phyloP scores from a whole-genome alignment of 2,329 filamentous ascomycete species.

The Rutstroemia sydowiana region DNA sequence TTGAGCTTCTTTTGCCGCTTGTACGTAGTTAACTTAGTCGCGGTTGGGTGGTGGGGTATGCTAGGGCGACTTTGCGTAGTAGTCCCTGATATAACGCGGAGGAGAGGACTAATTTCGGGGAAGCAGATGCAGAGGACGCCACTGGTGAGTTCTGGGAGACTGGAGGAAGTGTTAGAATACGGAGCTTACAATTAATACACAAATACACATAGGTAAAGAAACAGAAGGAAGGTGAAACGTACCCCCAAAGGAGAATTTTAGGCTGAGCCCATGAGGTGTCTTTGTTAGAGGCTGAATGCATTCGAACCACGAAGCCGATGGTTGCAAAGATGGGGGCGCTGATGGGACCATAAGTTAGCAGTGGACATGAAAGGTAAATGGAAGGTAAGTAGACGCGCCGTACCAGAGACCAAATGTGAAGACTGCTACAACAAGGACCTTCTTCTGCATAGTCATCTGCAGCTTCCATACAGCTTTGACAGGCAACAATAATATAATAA shows the following conservation, averaged over 20 bases:
- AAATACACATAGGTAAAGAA: too few species aligned
- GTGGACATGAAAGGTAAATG: background rate
- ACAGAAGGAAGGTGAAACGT: too few species aligned
- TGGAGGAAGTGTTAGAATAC: background rate
- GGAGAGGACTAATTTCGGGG: background rate
- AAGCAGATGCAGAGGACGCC: background rate
- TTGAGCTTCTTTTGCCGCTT: background rate
- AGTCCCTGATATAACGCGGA: background rate
- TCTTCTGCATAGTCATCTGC: conserved; percentile 3
- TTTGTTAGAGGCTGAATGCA: background rate
- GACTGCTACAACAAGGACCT: conserved; percentile 1
- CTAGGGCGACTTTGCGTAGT: too few species aligned
- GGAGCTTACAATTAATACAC: too few species aligned
- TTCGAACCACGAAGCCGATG: background rate
- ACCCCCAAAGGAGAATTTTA: too few species aligned
- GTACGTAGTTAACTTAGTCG: background rate
- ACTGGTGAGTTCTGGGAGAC: background rate
- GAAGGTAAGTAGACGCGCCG: background rate
- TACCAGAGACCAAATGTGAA: conserved; percentile 7
- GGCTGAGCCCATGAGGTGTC: background rate
- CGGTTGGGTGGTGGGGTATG: background rate
- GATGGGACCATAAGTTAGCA: background rate
- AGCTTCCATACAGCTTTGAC: background rate
- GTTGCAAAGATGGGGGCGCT: background rate
- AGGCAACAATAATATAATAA: conserved; percentile 1